phyloP scores from a whole-genome alignment of 2,329 filamentous ascomycete species.

The Aspergillus sclerotialis region DNA sequence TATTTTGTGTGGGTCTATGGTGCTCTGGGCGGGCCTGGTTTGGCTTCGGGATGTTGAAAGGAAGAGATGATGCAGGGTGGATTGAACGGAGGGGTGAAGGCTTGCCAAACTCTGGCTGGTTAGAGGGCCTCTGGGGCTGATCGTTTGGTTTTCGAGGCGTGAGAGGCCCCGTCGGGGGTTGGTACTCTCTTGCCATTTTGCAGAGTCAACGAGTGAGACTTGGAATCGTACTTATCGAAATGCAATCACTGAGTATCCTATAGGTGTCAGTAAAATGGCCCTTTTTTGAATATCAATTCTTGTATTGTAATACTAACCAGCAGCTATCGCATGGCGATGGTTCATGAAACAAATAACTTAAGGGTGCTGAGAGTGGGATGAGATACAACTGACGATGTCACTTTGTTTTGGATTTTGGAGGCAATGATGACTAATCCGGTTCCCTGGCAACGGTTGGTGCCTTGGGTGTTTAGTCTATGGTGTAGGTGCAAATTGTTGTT shows the following conservation, averaged over 20 bases:
- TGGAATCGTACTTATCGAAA: too few relatives aligned
- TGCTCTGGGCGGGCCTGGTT: constrained; percentile 46
- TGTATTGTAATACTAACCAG: too few relatives aligned
- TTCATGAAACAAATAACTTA: too few relatives aligned
- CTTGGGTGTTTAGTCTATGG: constrained; percentile 3
- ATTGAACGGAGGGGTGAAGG: constrained; percentile 47
- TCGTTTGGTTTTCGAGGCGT: constrained; percentile 31
- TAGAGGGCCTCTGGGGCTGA: constrained; percentile 24
- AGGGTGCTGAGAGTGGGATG: too few relatives aligned
- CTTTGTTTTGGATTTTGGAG: constrained; percentile 1
- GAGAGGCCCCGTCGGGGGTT: constrained; percentile 33
- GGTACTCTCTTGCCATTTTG: constrained; percentile 48
- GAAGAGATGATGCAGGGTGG: constrained; percentile 33
- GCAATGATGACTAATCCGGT: too few relatives aligned
- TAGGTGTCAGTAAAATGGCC: too few relatives aligned
- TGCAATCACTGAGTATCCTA: too few relatives aligned
- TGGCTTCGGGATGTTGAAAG: constrained; percentile 47
- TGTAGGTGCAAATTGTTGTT: constrained; percentile 3
- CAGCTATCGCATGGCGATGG: too few relatives aligned
- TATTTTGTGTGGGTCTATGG: constrained; percentile 30
- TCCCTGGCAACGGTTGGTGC: constrained; percentile 1
- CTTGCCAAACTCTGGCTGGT: constrained; percentile 51
- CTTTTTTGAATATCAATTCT: too few relatives aligned
- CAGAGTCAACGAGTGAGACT: background rate
- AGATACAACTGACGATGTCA: background rate